Conservation (phyloP, 257 asterid genomes). For the Lantana camara region DNA sequence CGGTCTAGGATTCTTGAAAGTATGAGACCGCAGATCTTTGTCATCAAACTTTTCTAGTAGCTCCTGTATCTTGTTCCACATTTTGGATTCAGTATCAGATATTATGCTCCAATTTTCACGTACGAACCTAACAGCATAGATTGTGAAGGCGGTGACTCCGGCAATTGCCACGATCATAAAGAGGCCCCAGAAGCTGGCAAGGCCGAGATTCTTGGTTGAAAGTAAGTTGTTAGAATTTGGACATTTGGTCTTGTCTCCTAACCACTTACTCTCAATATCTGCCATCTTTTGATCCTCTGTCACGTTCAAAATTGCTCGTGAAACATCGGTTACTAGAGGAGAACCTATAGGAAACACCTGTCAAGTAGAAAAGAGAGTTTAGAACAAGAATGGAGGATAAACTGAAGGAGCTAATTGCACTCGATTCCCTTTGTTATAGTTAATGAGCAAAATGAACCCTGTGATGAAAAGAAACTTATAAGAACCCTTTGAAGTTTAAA, state of each 20-base stretch:
- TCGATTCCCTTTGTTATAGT: too few species aligned
- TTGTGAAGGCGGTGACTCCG: conserved; percentile 28
- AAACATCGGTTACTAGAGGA: conserved; percentile 42
- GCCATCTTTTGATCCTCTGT: conserved; percentile 37
- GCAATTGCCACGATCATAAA: conserved; percentile 37
- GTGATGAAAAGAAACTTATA: too few species aligned
- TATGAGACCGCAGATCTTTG: conserved; percentile 34
- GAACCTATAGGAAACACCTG: conserved; percentile 57
- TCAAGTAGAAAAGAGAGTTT: neutral
- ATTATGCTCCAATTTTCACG: conserved; percentile 20
- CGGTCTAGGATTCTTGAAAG: conserved; percentile 28
- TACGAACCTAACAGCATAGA: conserved; percentile 29
- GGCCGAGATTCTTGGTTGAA: conserved; percentile 27
- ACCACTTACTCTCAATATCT: conserved; percentile 30
- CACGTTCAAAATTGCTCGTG: conserved; percentile 48
- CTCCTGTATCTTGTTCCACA: conserved; percentile 2
- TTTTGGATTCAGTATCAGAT: conserved; percentile 5
- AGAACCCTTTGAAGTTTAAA: too few species aligned
- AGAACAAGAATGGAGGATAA: neutral
- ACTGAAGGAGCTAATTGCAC: too few species aligned
- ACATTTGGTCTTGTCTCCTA: conserved; percentile 31
- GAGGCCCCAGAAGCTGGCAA: conserved; percentile 51
- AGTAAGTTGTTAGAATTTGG: conserved; percentile 15
- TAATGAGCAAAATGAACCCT: too few species aligned
- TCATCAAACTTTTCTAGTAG: conserved; percentile 27